phyloP scores from a whole-genome alignment of 148 eudicot genomes.

The Dysphania ambrosioides region DNA sequence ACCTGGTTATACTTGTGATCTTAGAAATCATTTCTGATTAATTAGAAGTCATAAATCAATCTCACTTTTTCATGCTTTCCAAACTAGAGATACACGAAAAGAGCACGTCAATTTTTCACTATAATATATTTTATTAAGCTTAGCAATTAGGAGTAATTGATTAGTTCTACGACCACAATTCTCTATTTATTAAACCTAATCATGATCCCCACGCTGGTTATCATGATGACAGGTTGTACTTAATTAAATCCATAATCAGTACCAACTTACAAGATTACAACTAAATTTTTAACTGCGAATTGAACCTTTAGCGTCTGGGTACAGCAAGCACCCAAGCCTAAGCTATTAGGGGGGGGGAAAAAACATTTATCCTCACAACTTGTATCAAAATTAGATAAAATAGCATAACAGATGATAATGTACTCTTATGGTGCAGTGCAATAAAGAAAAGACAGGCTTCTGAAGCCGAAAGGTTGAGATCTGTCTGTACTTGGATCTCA shows the following conservation, averaged over 20 bases:
- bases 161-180: background rate
- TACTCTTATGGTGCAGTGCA: too few relatives aligned
- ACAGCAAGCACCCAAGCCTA: background rate
- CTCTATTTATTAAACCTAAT: background rate
- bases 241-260: background rate
- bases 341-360: too few relatives aligned
- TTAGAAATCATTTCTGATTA: background rate
- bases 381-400: too few relatives aligned
- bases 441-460: too few relatives aligned
- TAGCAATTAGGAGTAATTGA: background rate
- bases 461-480: too few relatives aligned
- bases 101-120: too few relatives aligned
- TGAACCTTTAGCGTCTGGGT: background rate
- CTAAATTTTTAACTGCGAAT: background rate
- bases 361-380: too few relatives aligned
- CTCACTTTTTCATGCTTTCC: background rate
- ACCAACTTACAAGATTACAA: background rate
- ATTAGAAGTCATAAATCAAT: background rate
- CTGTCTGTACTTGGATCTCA: too few relatives aligned
- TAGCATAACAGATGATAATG: too few relatives aligned
- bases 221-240: background rate
- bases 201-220: slow-evolving; percentile 17
- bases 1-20: background rate
- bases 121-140: background rate
- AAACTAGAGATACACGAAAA: background rate